Evolutionary conservation across 2,329 filamentous ascomycete species (phyloP), one percentile per base, ranked within the genome.

Genomic region (Cladosporium velox): DNA sequence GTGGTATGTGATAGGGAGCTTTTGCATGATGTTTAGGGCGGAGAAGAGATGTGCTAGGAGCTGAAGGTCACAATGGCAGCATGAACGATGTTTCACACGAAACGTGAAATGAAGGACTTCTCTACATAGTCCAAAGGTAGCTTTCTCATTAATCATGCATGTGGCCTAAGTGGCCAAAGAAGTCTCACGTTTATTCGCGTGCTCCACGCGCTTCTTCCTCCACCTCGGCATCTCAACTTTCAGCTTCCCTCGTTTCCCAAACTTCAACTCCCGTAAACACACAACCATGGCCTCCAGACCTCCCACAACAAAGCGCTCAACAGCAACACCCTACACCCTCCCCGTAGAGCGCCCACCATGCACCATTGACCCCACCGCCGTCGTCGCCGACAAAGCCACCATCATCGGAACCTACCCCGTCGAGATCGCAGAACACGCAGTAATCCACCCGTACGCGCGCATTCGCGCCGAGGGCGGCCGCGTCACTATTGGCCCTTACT

Each of bases 381-480:
- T 84, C 60, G 77, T 85, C 61, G 80, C 81, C 5, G 79, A 82
- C 51, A 82, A 83, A 70, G 82, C 80, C 3, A 75, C 79, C 41
- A 73, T 84, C 21, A 87, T 79, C n/a, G 95, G 95, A 69, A 88
- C 86, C 2, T 86, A 96, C 76, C 89, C 88, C 1, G 91, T 99
- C 69, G 89, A 87, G 54, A 88, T 98, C 69, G 89, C 89, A 65
- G 85, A 91, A 28, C 89, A 92, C 74, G 89, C 88, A 3, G 86
- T 97, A 7, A 80, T 99, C n/a, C 94, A 98, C 74, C 93, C 95
- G 1, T 91, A 93, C 59, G 87, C 89, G 18, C 88, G 74, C 60
- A 75, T 84, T 34, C 77, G 75, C 44, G 80, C 81, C 47, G 74
- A 77, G 1, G 64, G 76, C 21, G 79, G 79, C n/a, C 76, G 77